These are phyloP conservation scores for Cercospora sojina DNA, from an alignment of 2,329 filamentous ascomycete species.

Conservation along the genomic window DNA sequence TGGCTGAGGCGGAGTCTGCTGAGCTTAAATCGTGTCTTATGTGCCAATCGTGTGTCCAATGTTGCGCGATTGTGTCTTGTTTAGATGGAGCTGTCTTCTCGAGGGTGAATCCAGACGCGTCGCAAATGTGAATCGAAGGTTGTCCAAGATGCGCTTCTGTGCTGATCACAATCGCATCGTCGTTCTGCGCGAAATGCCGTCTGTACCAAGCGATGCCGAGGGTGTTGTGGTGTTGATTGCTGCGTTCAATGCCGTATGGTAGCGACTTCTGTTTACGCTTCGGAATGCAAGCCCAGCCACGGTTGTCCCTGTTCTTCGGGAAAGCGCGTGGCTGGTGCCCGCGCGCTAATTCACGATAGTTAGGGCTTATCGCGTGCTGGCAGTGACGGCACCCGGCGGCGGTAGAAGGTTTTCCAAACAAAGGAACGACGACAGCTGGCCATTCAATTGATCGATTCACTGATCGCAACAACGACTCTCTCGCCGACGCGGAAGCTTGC, in stretches of 20 bases:
- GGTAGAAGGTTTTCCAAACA: background rate
- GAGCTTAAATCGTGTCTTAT: too few species aligned
- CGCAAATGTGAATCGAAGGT: background rate
- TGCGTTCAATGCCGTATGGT: background rate
- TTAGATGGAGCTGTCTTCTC: background rate
- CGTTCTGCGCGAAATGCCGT: background rate
- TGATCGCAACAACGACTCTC: background rate
- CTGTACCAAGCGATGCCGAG: background rate
- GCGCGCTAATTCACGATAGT: constrained; percentile 2
- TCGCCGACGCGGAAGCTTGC: background rate
- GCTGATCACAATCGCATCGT: background rate
- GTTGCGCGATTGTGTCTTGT: background rate
- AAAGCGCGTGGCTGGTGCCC: constrained; percentile 1
- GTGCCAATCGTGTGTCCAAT: background rate
- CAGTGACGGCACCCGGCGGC: background rate
- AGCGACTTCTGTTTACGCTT: constrained; percentile 13
- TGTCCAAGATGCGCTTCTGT: background rate
- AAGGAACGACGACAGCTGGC: constrained; percentile 6
- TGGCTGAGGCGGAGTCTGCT: background rate
- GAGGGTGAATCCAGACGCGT: constrained; percentile 4
- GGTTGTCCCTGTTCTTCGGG: background rate
- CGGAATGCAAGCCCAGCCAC: constrained; percentile 10
- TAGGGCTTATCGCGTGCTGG: constrained; percentile 1
- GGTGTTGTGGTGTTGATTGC: background rate
- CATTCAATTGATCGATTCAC: background rate